Evolutionary conservation across 2,329 filamentous ascomycete species (phyloP), one percentile per base, ranked within the genome.

Genomic region (Paraphoma chrysanthemicola): DNA sequence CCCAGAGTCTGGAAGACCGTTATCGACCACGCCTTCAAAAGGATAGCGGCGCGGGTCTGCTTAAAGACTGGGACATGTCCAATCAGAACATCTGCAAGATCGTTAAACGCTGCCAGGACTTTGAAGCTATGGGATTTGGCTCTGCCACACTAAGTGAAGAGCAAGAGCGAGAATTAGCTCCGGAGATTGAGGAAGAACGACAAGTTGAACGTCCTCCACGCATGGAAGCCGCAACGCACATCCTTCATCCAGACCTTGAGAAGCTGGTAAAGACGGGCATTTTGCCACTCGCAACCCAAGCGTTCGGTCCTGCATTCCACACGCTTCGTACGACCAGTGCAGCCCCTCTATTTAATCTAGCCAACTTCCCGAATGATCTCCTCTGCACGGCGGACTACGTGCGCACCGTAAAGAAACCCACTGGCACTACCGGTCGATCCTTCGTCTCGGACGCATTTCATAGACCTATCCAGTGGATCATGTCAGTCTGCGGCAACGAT

Each of bases 111-210:
- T 75, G 62, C 53, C 57, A 50, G 6, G 60, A 67, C 1, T 74
- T 75, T 41, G 55, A 66, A 3, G 69, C 72, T 5, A 56, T 69
- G 42, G 51, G 66, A 2, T 64, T 80, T 28, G 60, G 69, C 1
- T 65, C 77, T 0, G 75, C 78, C 0, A 73, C 75, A 0, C 72
- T 90, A 0, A 76, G 85, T 2, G 87, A 91, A 63, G 89, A 92
- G 54, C 87, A 91, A 60, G 89, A 92, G 66, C 80, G 88, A 0
- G 89, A 91, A 59, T 76, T 92, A 0, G 80, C 85, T 0, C 86
- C 86, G 0, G 88, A 92, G 57, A 81, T 85, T 0, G 86, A 91
- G 60, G 74, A 83, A 28, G 86, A 91, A 63, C 76, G 81, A 1
- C 76, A 90, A 47, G 62, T 85, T 0, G 77, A 90, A 60, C 77